Base-by-base conservation (phyloP, 768 basidiomycete genomes). In the Tulasnella sp. region DNA sequence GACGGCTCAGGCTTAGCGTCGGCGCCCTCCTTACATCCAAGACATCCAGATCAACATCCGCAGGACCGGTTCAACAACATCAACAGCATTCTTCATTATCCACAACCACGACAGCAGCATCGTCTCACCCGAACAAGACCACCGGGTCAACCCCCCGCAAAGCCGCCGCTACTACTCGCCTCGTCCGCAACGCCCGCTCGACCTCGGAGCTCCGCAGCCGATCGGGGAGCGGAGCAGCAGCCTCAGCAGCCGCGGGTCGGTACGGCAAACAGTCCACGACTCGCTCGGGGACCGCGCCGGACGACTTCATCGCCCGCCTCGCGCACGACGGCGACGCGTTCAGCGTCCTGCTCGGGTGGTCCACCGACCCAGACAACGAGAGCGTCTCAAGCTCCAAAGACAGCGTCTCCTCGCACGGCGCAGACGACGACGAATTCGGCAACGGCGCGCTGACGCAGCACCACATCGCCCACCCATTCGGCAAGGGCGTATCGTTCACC, bases 371-470 rank as follows among this genome's bases (percentile, higher is more conserved):
- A 12, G 39, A 74, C 36, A 84, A 85, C 68, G 80, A 84, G 14
- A 81, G 86, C 44, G 87, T 91, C 14, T 68, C 84, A 3, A 84
- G 89, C 81, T 93, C 93, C 0, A 93, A 94, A 83, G 93, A 93
- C 21, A 83, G 86, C 6, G 89, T 90, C 10, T 88, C 94, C 40
- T 81, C 86, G 3, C 94, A 92, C 82, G 91, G 91, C 77, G 87
- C 90, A 0, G 92, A 92, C 4, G 72, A 42, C 72, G 72, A 71
- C 18, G 71, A 74, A 34, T 74, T 74, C 36, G 72, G 42, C 4
- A 14, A n/a, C n/a, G n/a, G n/a, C n/a, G n/a, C n/a, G n/a, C n/a
- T n/a, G n/a, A n/a, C n/a, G n/a, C n/a, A n/a, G n/a, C n/a, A n/a
- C n/a, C n/a, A 46, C 24, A 77, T 58, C 56, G 71, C 74, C 5